These are phyloP conservation scores for Cordyceps cicadae DNA, from an alignment of 2,329 filamentous ascomycete genomes.

Conservation along the genomic window DNA sequence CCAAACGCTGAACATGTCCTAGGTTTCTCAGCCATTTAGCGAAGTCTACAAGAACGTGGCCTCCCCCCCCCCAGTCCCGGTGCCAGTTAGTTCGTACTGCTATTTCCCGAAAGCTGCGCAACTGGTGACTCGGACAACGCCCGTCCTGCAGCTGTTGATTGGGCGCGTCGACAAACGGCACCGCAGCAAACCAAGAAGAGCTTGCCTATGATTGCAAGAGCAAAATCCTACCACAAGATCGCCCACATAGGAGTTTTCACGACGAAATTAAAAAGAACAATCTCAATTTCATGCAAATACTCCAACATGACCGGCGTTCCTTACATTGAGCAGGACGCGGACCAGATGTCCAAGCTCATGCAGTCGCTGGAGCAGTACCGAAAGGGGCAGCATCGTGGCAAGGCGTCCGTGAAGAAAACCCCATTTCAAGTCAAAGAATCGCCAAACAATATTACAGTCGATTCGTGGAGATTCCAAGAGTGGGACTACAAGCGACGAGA, in stretches of 20 bases:
- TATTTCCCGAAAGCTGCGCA: not conserved
- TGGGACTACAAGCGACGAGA: slow-evolving; percentile 89
- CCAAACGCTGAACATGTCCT: not conserved
- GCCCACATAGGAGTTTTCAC: not conserved
- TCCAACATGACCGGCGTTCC: slow-evolving; percentile 34
- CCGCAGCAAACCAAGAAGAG: not conserved
- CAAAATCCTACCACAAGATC: not conserved
- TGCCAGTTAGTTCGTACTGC: not conserved
- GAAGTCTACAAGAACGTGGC: not conserved
- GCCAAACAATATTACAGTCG: slow-evolving; percentile 57
- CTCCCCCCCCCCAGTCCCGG: not conserved
- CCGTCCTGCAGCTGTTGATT: not conserved
- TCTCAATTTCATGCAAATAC: not conserved
- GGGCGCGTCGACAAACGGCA: not conserved
- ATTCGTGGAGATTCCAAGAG: slow-evolving; percentile 90
- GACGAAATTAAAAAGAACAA: not conserved
- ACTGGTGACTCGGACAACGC: not conserved
- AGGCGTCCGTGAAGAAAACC: slow-evolving; percentile 71
- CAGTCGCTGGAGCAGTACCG: slow-evolving; percentile 50
- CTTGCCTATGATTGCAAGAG: not conserved
- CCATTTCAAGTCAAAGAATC: slow-evolving; percentile 61
- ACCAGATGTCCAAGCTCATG: slow-evolving; percentile 59
- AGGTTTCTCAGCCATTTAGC: not conserved
- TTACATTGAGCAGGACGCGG: slow-evolving; percentile 59
- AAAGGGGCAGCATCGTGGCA: slow-evolving; percentile 47